Evolutionary conservation across 306 rosid species (phyloP).

Genomic region (Ormosia emarginata): DNA sequence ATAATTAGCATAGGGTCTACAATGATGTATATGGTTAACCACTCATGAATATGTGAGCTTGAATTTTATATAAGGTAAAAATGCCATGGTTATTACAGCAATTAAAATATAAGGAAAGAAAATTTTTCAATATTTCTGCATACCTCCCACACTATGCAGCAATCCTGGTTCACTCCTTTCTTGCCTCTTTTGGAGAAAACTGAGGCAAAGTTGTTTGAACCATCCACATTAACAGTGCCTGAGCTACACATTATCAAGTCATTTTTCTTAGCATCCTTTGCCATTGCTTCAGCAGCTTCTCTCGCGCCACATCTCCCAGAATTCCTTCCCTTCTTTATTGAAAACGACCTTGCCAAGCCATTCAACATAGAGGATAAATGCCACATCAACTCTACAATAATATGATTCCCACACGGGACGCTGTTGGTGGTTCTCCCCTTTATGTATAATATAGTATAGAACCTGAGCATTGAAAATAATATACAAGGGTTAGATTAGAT

Average conservation of each 20-base stretch:
- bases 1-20: slow-evolving; percentile 3
- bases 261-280: slow-evolving; percentile 76
- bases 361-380: slow-evolving; percentile 72
- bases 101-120: background rate
- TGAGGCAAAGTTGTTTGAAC: slow-evolving; percentile 76
- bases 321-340: slow-evolving; percentile 49
- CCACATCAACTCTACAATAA: slow-evolving; percentile 45
- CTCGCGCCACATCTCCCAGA: slow-evolving; percentile 39
- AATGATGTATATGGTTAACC: background rate
- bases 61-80: background rate
- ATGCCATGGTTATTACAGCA: background rate
- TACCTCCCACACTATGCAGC: slow-evolving; percentile 99
- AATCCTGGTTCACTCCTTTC: slow-evolving; percentile 92
- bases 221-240: slow-evolving; percentile 48
- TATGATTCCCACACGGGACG: background rate
- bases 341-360: slow-evolving; percentile 62
- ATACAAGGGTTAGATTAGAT: background rate
- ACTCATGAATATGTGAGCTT: background rate
- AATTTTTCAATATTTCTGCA: background rate
- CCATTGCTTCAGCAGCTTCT: slow-evolving; percentile 81
- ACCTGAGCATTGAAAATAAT: slow-evolving; percentile 31
- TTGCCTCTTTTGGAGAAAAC: slow-evolving; percentile 72
- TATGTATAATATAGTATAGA: background rate
- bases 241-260: slow-evolving; percentile 56
- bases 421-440: background rate